Conservation (phyloP, 208 protist genomes). For the Vickermania ingenoplastis region DNA sequence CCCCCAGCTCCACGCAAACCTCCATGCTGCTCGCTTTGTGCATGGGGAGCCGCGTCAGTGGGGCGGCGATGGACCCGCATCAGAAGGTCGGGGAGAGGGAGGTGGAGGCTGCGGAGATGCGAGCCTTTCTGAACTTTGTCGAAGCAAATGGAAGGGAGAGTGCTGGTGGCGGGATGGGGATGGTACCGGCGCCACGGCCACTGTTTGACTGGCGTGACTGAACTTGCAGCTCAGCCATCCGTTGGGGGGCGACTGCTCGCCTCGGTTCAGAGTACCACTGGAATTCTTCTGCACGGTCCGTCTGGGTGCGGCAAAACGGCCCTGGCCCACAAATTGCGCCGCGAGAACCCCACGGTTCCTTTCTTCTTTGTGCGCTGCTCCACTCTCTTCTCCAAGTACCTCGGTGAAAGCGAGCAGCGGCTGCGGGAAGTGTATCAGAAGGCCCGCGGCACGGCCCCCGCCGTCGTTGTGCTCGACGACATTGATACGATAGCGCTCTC, state of each 20-base stretch:
- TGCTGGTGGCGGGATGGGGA: too few species aligned
- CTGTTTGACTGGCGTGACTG: too few species aligned
- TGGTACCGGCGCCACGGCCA: too few species aligned
- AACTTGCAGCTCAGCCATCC: too few species aligned
- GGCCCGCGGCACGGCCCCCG: conserved; percentile 45
- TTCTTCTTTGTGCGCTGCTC: conserved; percentile 72
- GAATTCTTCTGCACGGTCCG: conserved; percentile 73
- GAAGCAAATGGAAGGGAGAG: too few species aligned
- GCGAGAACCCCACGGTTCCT: conserved; percentile 21
- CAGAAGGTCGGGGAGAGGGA: too few species aligned
- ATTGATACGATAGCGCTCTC: conserved; percentile 71
- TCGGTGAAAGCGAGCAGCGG: conserved; percentile 83
- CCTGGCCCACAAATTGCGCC: conserved; percentile 26
- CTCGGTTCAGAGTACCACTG: conserved; percentile 41
- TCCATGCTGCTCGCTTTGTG: not conserved
- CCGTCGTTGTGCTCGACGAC: conserved; percentile 81
- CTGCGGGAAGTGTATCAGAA: conserved; percentile 65
- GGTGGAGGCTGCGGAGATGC: too few species aligned
- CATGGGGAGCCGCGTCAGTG: too few species aligned
- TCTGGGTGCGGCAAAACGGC: conserved; percentile 75
- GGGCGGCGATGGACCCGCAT: too few species aligned
- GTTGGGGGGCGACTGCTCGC: conserved; percentile 16
- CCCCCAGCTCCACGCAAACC: not conserved
- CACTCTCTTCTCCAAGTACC: conserved; percentile 78
- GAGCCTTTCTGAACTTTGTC: too few species aligned